Evolutionary conservation across 345 rosid genomes (phyloP).

Genomic region (Citrus australasica): DNA sequence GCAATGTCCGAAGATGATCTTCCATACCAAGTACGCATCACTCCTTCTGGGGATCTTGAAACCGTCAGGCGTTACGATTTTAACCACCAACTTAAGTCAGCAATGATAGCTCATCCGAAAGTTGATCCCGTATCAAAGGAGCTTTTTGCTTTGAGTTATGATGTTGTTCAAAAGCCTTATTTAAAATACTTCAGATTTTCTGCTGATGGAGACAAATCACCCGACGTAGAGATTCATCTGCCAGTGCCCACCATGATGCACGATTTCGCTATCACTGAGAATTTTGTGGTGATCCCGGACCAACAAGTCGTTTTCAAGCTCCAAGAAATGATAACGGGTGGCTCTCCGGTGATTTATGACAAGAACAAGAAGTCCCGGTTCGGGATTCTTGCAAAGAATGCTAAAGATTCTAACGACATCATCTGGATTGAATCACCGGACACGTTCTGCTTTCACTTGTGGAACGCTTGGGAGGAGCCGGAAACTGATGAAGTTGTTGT

Average conservation of each 20-base stretch:
- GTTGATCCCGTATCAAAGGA: slow-evolving; percentile 68
- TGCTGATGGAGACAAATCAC: slow-evolving; percentile 61
- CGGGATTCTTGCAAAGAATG: slow-evolving; percentile 65
- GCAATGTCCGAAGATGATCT: slow-evolving; percentile 94
- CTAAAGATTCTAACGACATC: slow-evolving; percentile 46
- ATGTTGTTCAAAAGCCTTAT: slow-evolving; percentile 76
- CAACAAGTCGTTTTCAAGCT: slow-evolving; percentile 93
- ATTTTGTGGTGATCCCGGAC: slow-evolving; percentile 80
- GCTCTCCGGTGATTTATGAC: slow-evolving; percentile 88
- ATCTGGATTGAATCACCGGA: slow-evolving; percentile 81
- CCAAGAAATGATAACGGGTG: slow-evolving; percentile 75
- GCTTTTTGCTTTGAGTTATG: slow-evolving; percentile 78
- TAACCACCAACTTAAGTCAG: slow-evolving; percentile 48
- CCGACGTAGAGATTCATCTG: slow-evolving; percentile 75
- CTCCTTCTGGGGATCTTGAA: slow-evolving; percentile 62
- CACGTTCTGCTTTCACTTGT: slow-evolving; percentile 84
- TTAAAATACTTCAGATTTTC: slow-evolving; percentile 70
- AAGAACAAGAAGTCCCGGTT: slow-evolving; percentile 67
- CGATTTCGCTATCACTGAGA: slow-evolving; percentile 86
- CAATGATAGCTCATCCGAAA: slow-evolving; percentile 97
- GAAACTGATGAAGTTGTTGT: slow-evolving; percentile 83
- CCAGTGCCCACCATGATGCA: slow-evolving; percentile 89
- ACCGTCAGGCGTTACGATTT: slow-evolving; percentile 72
- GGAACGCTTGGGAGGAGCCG: slow-evolving; percentile 97
- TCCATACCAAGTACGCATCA: slow-evolving; percentile 76